These are phyloP conservation scores for Cystobasidium sp. DNA, from an alignment of 1,284 basidiomycete species.

Conservation along the genomic window DNA sequence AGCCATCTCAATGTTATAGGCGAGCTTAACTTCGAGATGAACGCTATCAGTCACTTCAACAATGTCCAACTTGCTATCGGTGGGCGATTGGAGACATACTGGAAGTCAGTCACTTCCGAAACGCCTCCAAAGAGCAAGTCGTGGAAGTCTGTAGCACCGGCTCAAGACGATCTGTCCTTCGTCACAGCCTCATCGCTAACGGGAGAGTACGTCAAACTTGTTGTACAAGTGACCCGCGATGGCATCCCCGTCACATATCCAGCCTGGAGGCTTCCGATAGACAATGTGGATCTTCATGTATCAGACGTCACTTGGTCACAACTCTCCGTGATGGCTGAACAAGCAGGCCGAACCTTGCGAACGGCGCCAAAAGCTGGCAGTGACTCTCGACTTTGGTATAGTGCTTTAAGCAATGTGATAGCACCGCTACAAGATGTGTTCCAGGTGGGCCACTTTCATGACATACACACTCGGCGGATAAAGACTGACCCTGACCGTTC, in stretches of 20 bases:
- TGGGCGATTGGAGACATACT: conserved; percentile 92
- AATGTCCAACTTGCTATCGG: conserved; percentile 95
- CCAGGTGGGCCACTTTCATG: too few relatives aligned
- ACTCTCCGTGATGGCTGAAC: conserved; percentile 70
- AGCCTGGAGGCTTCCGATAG: conserved; percentile 72
- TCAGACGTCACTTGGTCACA: conserved; percentile 80
- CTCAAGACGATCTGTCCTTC: conserved; percentile 55
- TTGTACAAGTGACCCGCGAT: conserved; percentile 91
- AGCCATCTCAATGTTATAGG: conserved; percentile 92
- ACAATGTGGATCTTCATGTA: conserved; percentile 76
- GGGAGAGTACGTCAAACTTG: conserved; percentile 82
- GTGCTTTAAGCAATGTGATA: conserved; percentile 13
- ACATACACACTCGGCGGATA: too few relatives aligned
- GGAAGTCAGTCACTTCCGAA: conserved; percentile 75
- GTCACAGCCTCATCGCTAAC: conserved; percentile 83
- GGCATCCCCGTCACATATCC: conserved; percentile 80
- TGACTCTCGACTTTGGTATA: conserved; percentile 20
- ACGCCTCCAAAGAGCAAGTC: conserved; percentile 27
- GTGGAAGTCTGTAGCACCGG: conserved; percentile 2
- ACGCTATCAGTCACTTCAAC: conserved; percentile 85
- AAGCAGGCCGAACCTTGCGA: conserved; percentile 56
- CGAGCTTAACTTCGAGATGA: conserved; percentile 89
- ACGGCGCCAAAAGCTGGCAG: not conserved
- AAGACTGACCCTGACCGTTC: too few relatives aligned
- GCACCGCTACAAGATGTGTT: conserved; percentile 36